phyloP scores from a whole-genome alignment of 2,329 filamentous ascomycete species.

The Parascedosporium putredinis region DNA sequence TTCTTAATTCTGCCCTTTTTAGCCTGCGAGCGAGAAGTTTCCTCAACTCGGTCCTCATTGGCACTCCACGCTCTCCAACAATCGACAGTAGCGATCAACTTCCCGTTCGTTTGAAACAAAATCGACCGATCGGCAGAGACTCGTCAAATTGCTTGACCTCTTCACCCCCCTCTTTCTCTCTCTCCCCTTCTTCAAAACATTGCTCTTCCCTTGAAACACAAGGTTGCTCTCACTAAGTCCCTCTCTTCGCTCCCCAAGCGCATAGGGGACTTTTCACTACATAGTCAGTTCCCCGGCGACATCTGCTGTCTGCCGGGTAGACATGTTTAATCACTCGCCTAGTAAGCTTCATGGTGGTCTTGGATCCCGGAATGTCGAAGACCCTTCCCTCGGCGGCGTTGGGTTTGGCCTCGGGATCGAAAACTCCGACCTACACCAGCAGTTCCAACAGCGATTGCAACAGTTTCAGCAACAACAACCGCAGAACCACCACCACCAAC shows the following conservation, averaged over 20 bases:
- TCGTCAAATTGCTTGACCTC: neutral
- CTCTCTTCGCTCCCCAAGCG: conserved; percentile 3
- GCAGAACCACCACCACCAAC: too few relatives aligned
- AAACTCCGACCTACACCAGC: conserved; percentile 4
- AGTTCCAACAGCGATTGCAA: conserved; percentile 1
- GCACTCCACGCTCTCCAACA: neutral
- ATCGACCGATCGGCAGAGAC: conserved; percentile 2
- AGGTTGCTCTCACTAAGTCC: neutral
- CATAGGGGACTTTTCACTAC: conserved; percentile 1
- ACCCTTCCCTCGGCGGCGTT: conserved; percentile 2
- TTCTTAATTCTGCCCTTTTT: neutral
- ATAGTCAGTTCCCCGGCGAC: conserved; percentile 8
- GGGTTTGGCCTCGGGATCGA: neutral
- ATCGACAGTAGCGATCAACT: neutral
- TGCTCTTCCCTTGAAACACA: neutral
- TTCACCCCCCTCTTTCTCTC: neutral
- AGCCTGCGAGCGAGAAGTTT: neutral
- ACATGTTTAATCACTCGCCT: conserved; percentile 8
- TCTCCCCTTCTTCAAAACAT: neutral
- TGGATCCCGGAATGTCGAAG: conserved; percentile 7
- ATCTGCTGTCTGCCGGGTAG: conserved; percentile 6
- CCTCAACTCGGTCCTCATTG: neutral
- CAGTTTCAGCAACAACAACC: conserved; percentile 2
- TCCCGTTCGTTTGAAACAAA: neutral
- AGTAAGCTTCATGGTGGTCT: conserved; percentile 8